Base-by-base conservation (phyloP, 2,329 filamentous ascomycete species). In the Macrophomina tecta region DNA sequence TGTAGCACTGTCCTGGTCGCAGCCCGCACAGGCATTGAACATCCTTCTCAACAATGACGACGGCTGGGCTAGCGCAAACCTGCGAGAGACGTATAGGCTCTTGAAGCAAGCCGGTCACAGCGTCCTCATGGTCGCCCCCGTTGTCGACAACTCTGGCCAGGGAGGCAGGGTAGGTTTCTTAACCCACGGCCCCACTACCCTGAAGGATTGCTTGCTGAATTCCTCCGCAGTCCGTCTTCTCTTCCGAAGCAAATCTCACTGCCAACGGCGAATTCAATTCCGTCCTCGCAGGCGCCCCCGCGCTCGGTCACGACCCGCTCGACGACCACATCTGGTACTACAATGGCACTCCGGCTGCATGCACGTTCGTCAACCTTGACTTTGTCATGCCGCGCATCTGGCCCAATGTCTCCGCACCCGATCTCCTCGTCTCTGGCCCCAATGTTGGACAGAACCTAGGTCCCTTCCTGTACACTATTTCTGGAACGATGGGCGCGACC, bases 281-380 rank as follows among this genome's bases (percentile, higher is more conserved):
- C 45, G 72, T 86, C 42, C 81, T 81, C 45, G 76, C 79, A 2
- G 83, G 84, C 5, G 77, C 81, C 0, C 82, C 83, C 3, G 81
- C 82, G 0, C 68, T 85, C 30, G 86, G 86, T 53, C 78, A 76
- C 16, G 85, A 87, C 69, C 85, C 84, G 12, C 72, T 74, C 23
- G 83, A 87, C 66, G 77, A 77, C 63, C 80, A 85, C 68, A 85
- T 88, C 69, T 88, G 84, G 84, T 87, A 88, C 72, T 88, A 87
- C 75, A 86, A 87, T 64, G 85, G 86, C 28, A 88, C 85, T 0
- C 84, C 86, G 0, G 84, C 84, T 0, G 82, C 85, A 0, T 85
- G 83, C 70, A 85, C 84, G 1, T 84, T 87, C 67, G 83, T 88
- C 5, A 85, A 82, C 1, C 79, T 87, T 5, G 85, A 87, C 76